Evolutionary conservation across 2,329 filamentous ascomycete genomes (phyloP).

Genomic region (Pseudogymnoascus sp.): DNA sequence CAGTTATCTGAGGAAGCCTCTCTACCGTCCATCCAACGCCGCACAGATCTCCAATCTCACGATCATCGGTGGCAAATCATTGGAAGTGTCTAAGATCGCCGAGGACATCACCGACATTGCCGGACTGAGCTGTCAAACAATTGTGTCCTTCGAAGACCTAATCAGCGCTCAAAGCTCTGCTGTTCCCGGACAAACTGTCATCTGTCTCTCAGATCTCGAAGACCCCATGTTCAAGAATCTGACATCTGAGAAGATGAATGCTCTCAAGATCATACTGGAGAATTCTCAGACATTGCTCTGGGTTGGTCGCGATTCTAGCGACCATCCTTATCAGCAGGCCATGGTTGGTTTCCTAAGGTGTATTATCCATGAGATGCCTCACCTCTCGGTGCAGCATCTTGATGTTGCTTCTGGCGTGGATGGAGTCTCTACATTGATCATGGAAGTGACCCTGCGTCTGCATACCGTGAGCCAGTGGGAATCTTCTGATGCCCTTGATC

Average conservation of each 20-base stretch:
- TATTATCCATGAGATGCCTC: not conserved
- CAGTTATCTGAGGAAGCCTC: slow-evolving; percentile 24
- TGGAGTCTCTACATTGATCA: not conserved
- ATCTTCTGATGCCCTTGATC: not conserved
- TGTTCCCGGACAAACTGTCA: slow-evolving; percentile 15
- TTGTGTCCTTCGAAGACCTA: not conserved
- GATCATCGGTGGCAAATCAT: slow-evolving; percentile 18
- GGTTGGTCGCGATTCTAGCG: slow-evolving; percentile 15
- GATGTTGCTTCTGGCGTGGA: not conserved
- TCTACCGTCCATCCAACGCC: slow-evolving; percentile 12
- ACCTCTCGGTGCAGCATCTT: not conserved
- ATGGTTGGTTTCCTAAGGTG: not conserved
- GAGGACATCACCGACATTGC: slow-evolving; percentile 9
- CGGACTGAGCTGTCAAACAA: not conserved
- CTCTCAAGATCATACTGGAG: slow-evolving; percentile 18
- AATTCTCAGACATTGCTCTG: slow-evolving; percentile 16
- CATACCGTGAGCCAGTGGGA: not conserved
- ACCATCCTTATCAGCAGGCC: slow-evolving; percentile 18
- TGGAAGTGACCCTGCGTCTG: not conserved
- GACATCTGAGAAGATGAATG: slow-evolving; percentile 19
- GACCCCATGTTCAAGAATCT: slow-evolving; percentile 23
- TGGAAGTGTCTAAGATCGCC: slow-evolving; percentile 13
- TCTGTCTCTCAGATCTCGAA: slow-evolving; percentile 28
- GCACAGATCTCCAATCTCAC: slow-evolving; percentile 12
- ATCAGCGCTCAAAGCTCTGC: slow-evolving; percentile 11